Evolutionary conservation across 345 rosid genomes (phyloP).

Genomic region (Boechera stricta): DNA sequence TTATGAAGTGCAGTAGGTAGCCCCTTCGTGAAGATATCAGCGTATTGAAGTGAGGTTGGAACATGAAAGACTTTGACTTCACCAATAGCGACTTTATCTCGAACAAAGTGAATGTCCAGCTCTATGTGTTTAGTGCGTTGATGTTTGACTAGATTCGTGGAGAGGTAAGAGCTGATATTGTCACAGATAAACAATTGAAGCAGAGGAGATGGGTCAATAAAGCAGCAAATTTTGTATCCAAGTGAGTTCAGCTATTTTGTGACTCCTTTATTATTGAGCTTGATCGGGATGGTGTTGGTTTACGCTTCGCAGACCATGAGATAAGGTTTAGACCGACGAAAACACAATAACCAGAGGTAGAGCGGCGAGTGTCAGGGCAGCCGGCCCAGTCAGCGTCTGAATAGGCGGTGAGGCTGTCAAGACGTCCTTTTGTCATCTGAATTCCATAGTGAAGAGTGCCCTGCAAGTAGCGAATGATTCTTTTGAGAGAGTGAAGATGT

Average conservation of each 20-base stretch:
- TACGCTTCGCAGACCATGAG: background rate
- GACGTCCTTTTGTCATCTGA: background rate
- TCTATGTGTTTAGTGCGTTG: background rate
- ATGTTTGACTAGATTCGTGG: background rate
- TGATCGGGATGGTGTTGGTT: background rate
- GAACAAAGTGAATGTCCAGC: background rate
- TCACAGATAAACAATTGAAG: background rate
- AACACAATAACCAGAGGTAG: background rate
- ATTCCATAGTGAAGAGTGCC: background rate
- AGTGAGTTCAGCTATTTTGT: background rate
- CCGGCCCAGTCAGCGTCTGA: background rate
- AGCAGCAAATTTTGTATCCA: background rate
- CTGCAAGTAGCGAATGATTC: background rate
- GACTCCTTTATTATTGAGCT: background rate
- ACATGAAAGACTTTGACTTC: background rate
- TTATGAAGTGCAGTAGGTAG: background rate
- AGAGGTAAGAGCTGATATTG: background rate
- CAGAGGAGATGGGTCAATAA: background rate
- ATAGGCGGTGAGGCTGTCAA: background rate
- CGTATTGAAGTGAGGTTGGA: background rate
- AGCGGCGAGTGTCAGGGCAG: background rate
- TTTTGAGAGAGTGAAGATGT: background rate
- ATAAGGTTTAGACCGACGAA: background rate
- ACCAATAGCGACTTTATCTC: background rate
- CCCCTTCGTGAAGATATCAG: background rate